Conservation (phyloP, 345 rosid genomes). For the Eucalyptus decipiens region DNA sequence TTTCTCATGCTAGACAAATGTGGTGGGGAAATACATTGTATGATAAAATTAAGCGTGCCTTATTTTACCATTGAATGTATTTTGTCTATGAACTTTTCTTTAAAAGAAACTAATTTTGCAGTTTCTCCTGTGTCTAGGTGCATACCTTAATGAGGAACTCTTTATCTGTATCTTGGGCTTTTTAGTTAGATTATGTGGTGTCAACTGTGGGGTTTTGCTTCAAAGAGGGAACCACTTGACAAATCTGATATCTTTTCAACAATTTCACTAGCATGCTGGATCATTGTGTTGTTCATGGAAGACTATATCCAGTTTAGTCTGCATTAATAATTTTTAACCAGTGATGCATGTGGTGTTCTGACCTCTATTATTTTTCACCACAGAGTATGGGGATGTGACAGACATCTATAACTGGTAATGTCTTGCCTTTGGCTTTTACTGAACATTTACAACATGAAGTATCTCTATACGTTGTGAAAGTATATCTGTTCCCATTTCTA, state of each 20-base stretch:
- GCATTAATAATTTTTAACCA: neutral
- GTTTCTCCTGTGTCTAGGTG: neutral
- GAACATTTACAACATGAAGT: neutral
- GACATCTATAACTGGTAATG: conserved; percentile 90
- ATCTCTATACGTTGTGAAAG: neutral
- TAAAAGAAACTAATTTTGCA: neutral
- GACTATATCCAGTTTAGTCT: neutral
- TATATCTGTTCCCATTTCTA: neutral
- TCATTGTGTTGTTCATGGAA: neutral
- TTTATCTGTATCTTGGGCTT: neutral
- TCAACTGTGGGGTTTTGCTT: neutral
- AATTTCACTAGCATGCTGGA: neutral
- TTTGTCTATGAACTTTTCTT: neutral
- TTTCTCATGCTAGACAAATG: neutral
- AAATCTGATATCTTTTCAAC: neutral
- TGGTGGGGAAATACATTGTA: neutral
- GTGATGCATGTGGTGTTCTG: neutral
- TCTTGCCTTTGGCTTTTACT: neutral
- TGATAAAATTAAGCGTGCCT: neutral
- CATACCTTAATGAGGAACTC: neutral
- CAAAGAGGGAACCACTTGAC: neutral
- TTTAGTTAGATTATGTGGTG: neutral
- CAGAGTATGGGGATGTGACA: conserved; percentile 97
- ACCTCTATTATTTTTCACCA: neutral
- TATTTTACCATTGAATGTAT: neutral